A percentile compares a stretch with the other conserved stretches of the same genome.
Evolutionary conservation across 2,329 filamentous ascomycete species (phyloP).

Genomic region (Aspergillus carbonarius): DNA sequence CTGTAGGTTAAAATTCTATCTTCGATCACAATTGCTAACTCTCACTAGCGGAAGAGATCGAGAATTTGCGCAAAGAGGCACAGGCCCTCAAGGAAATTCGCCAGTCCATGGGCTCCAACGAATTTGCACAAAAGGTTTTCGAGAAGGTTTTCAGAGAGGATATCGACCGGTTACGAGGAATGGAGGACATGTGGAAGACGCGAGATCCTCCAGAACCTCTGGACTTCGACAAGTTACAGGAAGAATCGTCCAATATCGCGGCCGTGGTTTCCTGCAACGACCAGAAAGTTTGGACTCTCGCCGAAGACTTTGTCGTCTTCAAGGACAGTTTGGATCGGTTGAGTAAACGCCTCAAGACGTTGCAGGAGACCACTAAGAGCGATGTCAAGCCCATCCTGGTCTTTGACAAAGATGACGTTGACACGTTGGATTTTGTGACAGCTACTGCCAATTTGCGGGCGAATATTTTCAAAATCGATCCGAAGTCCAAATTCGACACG

Average conservation of each 20-base stretch:
- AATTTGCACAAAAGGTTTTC: conserved; percentile 79
- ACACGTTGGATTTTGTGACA: conserved; percentile 92
- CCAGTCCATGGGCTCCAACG: conserved; percentile 71
- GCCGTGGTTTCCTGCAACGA: conserved; percentile 61
- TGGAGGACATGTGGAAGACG: conserved; percentile 96
- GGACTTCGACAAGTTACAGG: conserved; percentile 62
- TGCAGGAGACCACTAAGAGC: conserved; percentile 54
- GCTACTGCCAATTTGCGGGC: conserved; percentile 88
- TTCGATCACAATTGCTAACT: conserved; percentile 18
- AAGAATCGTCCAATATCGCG: conserved; percentile 53
- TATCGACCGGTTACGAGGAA: conserved; percentile 74
- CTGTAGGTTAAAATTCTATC: conserved; percentile 44
- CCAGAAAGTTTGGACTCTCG: conserved; percentile 75
- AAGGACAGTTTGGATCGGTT: conserved; percentile 75
- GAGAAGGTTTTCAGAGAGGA: conserved; percentile 90
- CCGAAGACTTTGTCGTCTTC: conserved; percentile 84
- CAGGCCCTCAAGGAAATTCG: conserved; percentile 80
- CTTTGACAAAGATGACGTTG: conserved; percentile 96
- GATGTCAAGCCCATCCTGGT: conserved; percentile 61
- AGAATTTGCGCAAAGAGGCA: conserved; percentile 80
- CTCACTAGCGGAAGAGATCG: conserved; percentile 69
- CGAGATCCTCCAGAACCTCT: conserved; percentile 72
- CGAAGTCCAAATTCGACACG: conserved; percentile 89
- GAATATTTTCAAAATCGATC: conserved; percentile 81
- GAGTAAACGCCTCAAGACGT: conserved; percentile 67